Percentiles rank a stretch among this genome's conserved stretches.
Evolutionary conservation across 164 flowering plant genomes (phyloP).

Genomic region (Vitis riparia): DNA sequence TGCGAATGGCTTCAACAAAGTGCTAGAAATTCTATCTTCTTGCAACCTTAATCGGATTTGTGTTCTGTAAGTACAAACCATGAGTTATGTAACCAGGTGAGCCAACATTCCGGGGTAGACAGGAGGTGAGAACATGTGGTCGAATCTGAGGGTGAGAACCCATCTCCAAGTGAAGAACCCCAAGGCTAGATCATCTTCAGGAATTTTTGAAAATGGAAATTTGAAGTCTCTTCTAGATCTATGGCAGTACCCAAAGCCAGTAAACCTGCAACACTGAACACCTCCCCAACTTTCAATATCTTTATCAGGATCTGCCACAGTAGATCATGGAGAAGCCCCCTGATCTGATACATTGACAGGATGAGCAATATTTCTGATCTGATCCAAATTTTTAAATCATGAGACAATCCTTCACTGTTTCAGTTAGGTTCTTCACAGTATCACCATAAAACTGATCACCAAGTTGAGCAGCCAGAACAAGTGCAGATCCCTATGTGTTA

Average conservation of each 20-base stretch:
- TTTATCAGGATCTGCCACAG: too few species aligned
- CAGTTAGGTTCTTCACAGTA: too few species aligned
- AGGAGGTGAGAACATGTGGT: constrained; percentile 92
- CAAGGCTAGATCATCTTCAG: constrained; percentile 78
- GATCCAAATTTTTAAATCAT: too few species aligned
- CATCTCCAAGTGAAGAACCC: constrained; percentile 36
- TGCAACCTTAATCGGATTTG: constrained; percentile 70
- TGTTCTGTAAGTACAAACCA: too few species aligned
- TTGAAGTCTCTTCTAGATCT: constrained; percentile 95
- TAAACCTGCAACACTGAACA: constrained; percentile 74
- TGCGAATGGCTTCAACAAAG: constrained; percentile 68
- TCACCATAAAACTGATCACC: too few species aligned
- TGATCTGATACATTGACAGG: too few species aligned
- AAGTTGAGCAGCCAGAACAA: too few species aligned
- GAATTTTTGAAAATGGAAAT: constrained; percentile 71
- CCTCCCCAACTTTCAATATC: constrained; percentile 49
- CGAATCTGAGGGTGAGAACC: constrained; percentile 70
- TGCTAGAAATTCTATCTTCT: constrained; percentile 82
- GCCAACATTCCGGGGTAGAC: constrained; percentile 71
- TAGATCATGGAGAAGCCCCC: too few species aligned
- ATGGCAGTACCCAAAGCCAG: constrained; percentile 72
- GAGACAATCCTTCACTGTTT: too few species aligned
- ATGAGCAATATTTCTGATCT: too few species aligned
- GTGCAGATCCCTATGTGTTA: too few species aligned
- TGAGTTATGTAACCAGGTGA: constrained; percentile 40